Evolutionary conservation across 768 basidiomycete genomes (phyloP).

Genomic region (Mycena metata): DNA sequence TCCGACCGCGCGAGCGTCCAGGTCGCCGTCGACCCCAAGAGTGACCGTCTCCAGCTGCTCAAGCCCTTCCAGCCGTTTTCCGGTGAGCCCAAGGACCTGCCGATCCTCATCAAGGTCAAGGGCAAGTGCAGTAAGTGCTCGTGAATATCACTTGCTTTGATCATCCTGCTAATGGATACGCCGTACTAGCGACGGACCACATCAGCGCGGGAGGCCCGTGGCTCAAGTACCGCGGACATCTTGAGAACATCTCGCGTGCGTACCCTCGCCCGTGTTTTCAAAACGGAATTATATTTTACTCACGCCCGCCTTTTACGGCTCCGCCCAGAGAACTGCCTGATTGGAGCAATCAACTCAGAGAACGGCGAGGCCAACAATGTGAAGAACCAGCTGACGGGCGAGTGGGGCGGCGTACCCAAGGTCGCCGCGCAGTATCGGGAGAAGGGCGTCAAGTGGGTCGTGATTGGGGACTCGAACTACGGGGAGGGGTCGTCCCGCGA

Average conservation of each 20-base stretch:
- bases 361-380: slow-evolving; percentile 97
- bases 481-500: slow-evolving; percentile 99
- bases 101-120: slow-evolving; percentile 96
- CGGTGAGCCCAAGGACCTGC: slow-evolving; percentile 91
- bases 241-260: slow-evolving; percentile 96
- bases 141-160: background rate
- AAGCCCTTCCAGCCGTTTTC: slow-evolving; percentile 92
- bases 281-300: background rate
- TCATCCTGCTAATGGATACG: slow-evolving; percentile 20
- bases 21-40: slow-evolving; percentile 86
- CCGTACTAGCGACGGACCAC: slow-evolving; percentile 81
- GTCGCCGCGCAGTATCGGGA: slow-evolving; percentile 92
- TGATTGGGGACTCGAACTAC: slow-evolving; percentile 96
- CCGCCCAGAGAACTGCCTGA: slow-evolving; percentile 89
- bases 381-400: slow-evolving; percentile 90
- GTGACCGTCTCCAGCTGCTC: slow-evolving; percentile 85
- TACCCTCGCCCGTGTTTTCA: slow-evolving; percentile 26
- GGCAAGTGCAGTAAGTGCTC: slow-evolving; percentile 94
- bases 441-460: slow-evolving; percentile 94
- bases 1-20: slow-evolving; percentile 83
- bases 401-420: slow-evolving; percentile 87
- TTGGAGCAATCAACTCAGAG: slow-evolving; percentile 96
- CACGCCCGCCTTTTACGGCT: slow-evolving; percentile 26
- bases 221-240: slow-evolving; percentile 99
- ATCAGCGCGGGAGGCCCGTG: slow-evolving; percentile 98